Evolutionary conservation across 768 basidiomycete species (phyloP).

Genomic region (Tulasnella sp.): DNA sequence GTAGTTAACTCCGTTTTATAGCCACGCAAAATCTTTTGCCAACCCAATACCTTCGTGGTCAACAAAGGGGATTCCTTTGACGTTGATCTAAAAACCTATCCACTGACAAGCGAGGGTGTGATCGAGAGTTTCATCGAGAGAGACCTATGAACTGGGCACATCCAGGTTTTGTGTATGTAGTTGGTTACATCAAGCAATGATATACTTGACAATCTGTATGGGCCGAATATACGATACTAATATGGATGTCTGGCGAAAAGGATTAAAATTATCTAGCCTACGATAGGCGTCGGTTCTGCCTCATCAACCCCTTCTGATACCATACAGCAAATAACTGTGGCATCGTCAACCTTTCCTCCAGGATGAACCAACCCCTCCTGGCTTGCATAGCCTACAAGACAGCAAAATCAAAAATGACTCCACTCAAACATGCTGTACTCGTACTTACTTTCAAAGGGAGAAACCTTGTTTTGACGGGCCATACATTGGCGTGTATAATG

Average conservation of each 20-base stretch:
- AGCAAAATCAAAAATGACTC: neutral
- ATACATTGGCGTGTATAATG: constrained; percentile 59
- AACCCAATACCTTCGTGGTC: constrained; percentile 58
- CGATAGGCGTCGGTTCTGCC: neutral
- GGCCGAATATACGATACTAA: no score
- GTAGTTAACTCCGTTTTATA: constrained; percentile 23
- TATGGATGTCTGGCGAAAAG: no score
- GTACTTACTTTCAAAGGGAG: constrained; percentile 47
- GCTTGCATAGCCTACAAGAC: neutral
- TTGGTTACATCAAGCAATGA: no score
- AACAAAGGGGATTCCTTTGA: constrained; percentile 32
- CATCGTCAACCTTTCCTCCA: constrained; percentile 12
- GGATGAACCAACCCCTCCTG: neutral
- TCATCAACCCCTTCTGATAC: constrained; percentile 11
- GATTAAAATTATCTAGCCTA: neutral
- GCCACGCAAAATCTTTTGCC: constrained; percentile 77
- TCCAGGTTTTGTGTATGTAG: constrained; percentile 50
- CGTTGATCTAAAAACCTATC: constrained; percentile 67
- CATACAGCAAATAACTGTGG: constrained; percentile 1
- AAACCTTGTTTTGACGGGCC: constrained; percentile 47
- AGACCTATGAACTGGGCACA: constrained; percentile 46
- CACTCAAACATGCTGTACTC: neutral
- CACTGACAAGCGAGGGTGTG: constrained; percentile 54
- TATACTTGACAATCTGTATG: no score
- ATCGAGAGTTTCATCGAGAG: constrained; percentile 77